These are phyloP conservation scores for Plasmodium chabaudi DNA, from an alignment of 169 alveolate genomes.

Conservation along the genomic window DNA sequence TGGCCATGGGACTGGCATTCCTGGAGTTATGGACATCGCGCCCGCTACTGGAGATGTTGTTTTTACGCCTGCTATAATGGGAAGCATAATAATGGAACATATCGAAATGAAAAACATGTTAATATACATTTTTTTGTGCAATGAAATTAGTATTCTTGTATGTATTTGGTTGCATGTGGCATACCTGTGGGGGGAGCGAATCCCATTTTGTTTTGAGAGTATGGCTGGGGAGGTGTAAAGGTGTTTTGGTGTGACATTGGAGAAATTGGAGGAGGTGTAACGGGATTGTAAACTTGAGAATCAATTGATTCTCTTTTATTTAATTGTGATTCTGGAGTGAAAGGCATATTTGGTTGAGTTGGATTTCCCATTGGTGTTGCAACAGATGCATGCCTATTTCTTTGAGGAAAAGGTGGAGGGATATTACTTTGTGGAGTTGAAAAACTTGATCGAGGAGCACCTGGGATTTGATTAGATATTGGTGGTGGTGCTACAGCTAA, in stretches of 20 bases:
- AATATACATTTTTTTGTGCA: neutral
- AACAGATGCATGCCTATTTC: constrained; percentile 2
- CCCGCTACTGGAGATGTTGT: constrained; percentile 91
- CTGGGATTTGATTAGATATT: constrained; percentile 9
- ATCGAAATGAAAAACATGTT: no score
- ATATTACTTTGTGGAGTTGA: constrained; percentile 6
- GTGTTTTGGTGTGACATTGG: neutral
- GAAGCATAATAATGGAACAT: neutral
- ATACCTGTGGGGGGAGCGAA: constrained; percentile 10
- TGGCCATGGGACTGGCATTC: constrained; percentile 93
- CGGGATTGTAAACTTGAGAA: neutral
- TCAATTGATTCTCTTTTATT: constrained; percentile 43
- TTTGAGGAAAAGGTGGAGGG: constrained; percentile 21
- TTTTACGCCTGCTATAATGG: constrained; percentile 22
- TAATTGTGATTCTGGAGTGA: neutral
- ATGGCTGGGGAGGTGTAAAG: neutral
- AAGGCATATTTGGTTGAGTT: neutral
- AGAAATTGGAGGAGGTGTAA: neutral
- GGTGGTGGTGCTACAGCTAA: neutral
- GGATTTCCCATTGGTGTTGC: constrained; percentile 1
- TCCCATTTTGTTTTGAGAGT: neutral
- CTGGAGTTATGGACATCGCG: constrained; percentile 89
- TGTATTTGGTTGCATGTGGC: no score
- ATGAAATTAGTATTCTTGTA: no score
- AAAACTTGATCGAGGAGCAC: constrained; percentile 2